These are phyloP conservation scores for Heritiera littoralis DNA, from an alignment of 345 rosid genomes.

Conservation along the genomic window DNA sequence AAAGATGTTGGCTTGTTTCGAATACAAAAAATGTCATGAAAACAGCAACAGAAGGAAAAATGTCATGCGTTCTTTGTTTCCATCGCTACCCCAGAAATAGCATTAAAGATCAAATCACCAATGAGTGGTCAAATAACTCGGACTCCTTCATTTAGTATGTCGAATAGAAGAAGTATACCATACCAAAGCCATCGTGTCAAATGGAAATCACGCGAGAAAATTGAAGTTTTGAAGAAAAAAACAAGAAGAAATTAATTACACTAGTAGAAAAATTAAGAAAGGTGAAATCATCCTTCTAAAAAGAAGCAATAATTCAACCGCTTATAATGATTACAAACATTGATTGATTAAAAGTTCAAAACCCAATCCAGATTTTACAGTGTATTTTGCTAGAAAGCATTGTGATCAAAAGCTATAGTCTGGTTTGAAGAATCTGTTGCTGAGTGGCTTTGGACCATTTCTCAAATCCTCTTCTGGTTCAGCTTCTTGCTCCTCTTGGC, in stretches of 20 bases:
- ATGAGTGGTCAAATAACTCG: not conserved
- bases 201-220: not conserved
- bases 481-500: conserved; percentile 28
- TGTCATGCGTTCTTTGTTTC: not conserved
- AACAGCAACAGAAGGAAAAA: not conserved
- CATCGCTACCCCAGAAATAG: not conserved
- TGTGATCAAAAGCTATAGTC: conserved; percentile 56
- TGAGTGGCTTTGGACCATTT: conserved; percentile 35
- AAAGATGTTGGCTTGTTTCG: too few relatives aligned
- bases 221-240: too few relatives aligned
- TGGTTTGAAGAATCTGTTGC: conserved; percentile 46
- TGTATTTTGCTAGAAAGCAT: not conserved
- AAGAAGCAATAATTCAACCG: not conserved
- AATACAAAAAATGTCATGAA: not conserved
- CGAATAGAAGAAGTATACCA: not conserved
- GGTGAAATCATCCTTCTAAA: not conserved
- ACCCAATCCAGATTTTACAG: conserved; percentile 9
- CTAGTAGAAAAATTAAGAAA: not conserved
- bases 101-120: not conserved
- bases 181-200: not conserved
- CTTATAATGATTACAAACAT: not conserved
- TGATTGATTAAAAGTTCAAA: not conserved
- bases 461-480: conserved; percentile 20
- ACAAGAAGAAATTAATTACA: too few relatives aligned
- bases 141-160: not conserved